A percentile compares a stretch with the other conserved stretches of the same genome.
phyloP scores from a whole-genome alignment of 768 basidiomycete genomes.

The Tremella fuciformis region DNA sequence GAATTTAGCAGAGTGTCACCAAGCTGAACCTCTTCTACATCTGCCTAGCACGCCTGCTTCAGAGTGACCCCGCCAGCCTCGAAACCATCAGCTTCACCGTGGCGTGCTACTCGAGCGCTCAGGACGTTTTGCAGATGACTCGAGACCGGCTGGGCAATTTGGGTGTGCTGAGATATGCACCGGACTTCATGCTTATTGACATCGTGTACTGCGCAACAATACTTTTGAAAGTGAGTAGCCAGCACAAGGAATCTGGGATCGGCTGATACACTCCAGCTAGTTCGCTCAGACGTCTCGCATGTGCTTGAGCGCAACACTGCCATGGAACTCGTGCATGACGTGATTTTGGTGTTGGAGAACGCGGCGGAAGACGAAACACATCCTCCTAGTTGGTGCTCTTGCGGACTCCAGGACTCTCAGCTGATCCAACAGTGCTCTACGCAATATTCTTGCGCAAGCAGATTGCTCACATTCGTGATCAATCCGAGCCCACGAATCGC shows the following conservation, averaged over 20 bases:
- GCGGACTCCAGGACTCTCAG: neutral
- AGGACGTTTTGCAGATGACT: neutral
- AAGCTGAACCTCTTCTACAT: slow-evolving; percentile 1
- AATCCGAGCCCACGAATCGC: neutral
- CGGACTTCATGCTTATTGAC: slow-evolving; percentile 1
- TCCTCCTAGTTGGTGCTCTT: neutral
- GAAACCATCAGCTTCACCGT: neutral
- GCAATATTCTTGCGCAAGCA: slow-evolving; percentile 5
- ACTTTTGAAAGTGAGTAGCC: neutral
- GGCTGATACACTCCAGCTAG: neutral
- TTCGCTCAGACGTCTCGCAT: neutral
- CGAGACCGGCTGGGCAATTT: neutral
- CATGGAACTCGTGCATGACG: neutral
- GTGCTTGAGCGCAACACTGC: neutral
- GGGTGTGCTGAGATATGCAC: slow-evolving; percentile 3
- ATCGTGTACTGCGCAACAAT: neutral
- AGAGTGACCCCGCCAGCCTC: neutral
- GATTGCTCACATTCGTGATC: neutral
- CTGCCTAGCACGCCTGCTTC: neutral
- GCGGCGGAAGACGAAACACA: neutral
- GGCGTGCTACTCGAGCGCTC: neutral
- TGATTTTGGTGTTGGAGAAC: neutral
- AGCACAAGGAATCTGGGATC: too few species aligned
- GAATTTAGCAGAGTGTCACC: neutral
- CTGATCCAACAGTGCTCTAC: slow-evolving; percentile 3